phyloP scores from a whole-genome alignment of 331 rosid species.

The Stylosanthes scabra region DNA sequence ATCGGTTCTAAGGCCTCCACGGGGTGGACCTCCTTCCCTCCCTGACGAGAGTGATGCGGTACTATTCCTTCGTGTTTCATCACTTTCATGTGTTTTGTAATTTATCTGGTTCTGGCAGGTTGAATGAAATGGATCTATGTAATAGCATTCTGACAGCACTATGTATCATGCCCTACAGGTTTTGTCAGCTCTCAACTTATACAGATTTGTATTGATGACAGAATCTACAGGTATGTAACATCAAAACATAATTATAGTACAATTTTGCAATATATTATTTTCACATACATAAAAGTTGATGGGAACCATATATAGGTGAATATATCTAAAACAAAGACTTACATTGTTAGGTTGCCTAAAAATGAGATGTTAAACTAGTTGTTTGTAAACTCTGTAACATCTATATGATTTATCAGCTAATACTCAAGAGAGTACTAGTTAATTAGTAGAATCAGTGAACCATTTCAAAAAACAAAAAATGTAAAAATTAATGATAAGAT shows the following conservation, averaged over 20 bases:
- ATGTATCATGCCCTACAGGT: slow-evolving; percentile 52
- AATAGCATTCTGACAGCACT: slow-evolving; percentile 16
- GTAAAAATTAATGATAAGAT: background rate
- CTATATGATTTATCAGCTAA: slow-evolving; percentile 21
- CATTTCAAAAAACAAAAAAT: slow-evolving; percentile 16
- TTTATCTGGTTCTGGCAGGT: slow-evolving; percentile 17
- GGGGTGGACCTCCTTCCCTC: slow-evolving; percentile 91
- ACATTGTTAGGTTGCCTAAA: too few relatives aligned
- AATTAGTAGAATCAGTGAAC: background rate
- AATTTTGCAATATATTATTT: too few relatives aligned
- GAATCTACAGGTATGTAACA: slow-evolving; percentile 71
- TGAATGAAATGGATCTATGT: slow-evolving; percentile 27
- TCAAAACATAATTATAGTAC: background rate
- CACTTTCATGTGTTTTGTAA: slow-evolving; percentile 22
- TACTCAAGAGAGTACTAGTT: background rate
- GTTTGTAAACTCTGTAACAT: too few relatives aligned
- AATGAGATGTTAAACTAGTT: too few relatives aligned
- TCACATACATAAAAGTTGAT: too few relatives aligned
- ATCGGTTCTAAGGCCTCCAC: slow-evolving; percentile 71
- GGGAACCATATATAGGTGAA: too few relatives aligned
- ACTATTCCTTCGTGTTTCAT: slow-evolving; percentile 41
- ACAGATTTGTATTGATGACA: slow-evolving; percentile 77
- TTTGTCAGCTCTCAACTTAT: slow-evolving; percentile 84
- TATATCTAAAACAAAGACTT: too few relatives aligned
- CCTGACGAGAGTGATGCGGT: slow-evolving; percentile 90